Percentiles rank a stretch among this genome's conserved stretches.
phyloP scores from a whole-genome alignment of 805 yeast species.

The Ogataea thermomethanolica region DNA sequence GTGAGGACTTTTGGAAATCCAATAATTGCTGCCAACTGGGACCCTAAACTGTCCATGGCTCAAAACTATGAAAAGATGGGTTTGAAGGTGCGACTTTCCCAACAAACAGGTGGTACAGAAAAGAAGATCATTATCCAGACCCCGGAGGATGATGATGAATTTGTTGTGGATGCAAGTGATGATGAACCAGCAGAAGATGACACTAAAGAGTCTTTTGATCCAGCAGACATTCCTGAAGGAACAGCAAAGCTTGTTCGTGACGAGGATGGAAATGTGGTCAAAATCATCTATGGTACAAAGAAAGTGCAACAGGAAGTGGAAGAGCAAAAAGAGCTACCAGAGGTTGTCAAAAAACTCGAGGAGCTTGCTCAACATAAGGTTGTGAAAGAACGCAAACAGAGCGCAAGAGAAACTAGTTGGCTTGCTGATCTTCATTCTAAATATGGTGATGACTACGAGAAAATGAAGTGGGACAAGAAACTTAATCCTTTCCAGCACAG shows the following conservation, averaged over 20 bases:
- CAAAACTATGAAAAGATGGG: conserved; percentile 89
- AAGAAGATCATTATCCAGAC: conserved; percentile 43
- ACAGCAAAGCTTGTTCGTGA: conserved; percentile 76
- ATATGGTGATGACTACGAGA: conserved; percentile 83
- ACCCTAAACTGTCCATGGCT: conserved; percentile 67
- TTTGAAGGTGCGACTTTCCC: conserved; percentile 60
- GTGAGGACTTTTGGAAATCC: conserved; percentile 69
- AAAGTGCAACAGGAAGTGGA: conserved; percentile 3
- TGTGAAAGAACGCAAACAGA: conserved; percentile 51
- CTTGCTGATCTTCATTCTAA: conserved; percentile 57
- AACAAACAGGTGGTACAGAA: conserved; percentile 80
- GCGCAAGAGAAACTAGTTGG: conserved; percentile 78
- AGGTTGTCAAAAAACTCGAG: conserved; percentile 69
- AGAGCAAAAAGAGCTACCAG: conserved; percentile 35
- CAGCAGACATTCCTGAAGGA: conserved; percentile 66
- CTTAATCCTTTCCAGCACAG: conserved; percentile 79
- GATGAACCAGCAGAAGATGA: conserved; percentile 30
- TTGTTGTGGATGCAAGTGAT: conserved; percentile 26
- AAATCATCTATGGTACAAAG: conserved; percentile 70
- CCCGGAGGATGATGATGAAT: conserved; percentile 31
- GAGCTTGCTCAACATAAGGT: conserved; percentile 46
- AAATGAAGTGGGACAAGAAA: conserved; percentile 90
- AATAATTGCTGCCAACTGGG: conserved; percentile 89
- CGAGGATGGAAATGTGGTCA: conserved; percentile 59
- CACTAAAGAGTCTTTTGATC: conserved; percentile 44